These are phyloP conservation scores for Auricularia sp. DNA, from an alignment of 768 basidiomycete species.

Conservation along the genomic window DNA sequence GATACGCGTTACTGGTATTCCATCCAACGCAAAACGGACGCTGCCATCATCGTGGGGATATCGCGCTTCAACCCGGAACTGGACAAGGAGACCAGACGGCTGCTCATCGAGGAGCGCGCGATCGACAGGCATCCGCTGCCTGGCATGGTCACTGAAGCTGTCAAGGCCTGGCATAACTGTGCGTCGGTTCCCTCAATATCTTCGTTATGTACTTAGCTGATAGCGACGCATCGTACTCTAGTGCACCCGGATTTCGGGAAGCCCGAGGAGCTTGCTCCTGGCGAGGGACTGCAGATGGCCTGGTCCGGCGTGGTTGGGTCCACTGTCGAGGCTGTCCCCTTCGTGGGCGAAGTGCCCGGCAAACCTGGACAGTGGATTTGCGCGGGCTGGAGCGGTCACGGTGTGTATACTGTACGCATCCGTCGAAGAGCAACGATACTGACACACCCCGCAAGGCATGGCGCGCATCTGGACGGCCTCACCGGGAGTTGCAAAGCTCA, in stretches of 20 bases:
- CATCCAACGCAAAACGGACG: conserved; percentile 18
- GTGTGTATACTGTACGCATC: conserved; percentile 9
- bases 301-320: conserved; percentile 20
- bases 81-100: conserved; percentile 1
- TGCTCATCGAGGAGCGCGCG: neutral
- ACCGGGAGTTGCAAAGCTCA: conserved; percentile 16
- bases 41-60: conserved; percentile 17
- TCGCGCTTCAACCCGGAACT: conserved; percentile 10
- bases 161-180: conserved; percentile 16
- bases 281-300: conserved; percentile 13
- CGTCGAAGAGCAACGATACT: neutral
- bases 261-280: conserved; percentile 8
- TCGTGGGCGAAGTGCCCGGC: conserved; percentile 20
- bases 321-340: conserved; percentile 16
- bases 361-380: conserved; percentile 20
- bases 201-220: too few species aligned
- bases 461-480: conserved; percentile 16
- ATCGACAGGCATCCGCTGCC: neutral
- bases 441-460: conserved; percentile 5
- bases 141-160: neutral
- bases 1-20: conserved; percentile 14
- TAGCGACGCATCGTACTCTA: neutral
- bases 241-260: conserved; percentile 19
- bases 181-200: neutral
- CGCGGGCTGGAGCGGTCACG: conserved; percentile 22